phyloP scores from a whole-genome alignment of 805 yeast genomes.

The Candida oleophila region DNA sequence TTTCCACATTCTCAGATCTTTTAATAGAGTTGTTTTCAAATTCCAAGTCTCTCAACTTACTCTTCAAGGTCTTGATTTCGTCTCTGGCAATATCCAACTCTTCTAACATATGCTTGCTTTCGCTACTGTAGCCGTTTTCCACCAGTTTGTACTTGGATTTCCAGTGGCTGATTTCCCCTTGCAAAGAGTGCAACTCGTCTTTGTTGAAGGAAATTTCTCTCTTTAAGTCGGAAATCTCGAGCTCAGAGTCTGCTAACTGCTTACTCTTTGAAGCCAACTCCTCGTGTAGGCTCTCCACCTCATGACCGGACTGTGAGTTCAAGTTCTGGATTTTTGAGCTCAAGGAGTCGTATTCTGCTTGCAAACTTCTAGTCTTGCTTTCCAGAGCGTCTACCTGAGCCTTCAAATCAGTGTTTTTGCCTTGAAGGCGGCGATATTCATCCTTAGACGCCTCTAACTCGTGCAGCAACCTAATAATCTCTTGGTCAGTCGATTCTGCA shows the following conservation, averaged over 20 bases:
- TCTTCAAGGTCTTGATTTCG: neutral
- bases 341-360: slow-evolving; percentile 4
- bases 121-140: neutral
- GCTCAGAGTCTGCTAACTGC: neutral
- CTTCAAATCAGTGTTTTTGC: neutral
- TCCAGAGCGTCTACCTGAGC: neutral
- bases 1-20: neutral
- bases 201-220: slow-evolving; percentile 12
- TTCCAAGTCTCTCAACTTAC: neutral
- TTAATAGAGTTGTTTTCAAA: neutral
- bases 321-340: neutral
- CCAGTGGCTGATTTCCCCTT: slow-evolving; percentile 9
- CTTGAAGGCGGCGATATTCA: neutral
- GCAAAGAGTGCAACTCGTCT: slow-evolving; percentile 9
- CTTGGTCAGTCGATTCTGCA: neutral
- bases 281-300: slow-evolving; percentile 6
- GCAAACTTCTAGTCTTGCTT: slow-evolving; percentile 13
- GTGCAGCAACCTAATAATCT: neutral
- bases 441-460: neutral
- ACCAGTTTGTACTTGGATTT: neutral
- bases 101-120: neutral
- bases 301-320: slow-evolving; percentile 10
- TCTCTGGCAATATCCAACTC: neutral
- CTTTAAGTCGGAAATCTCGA: slow-evolving; percentile 5
- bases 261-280: neutral